Conservation (phyloP, 2,329 filamentous ascomycete species). For the Penicillium occitanis region DNA sequence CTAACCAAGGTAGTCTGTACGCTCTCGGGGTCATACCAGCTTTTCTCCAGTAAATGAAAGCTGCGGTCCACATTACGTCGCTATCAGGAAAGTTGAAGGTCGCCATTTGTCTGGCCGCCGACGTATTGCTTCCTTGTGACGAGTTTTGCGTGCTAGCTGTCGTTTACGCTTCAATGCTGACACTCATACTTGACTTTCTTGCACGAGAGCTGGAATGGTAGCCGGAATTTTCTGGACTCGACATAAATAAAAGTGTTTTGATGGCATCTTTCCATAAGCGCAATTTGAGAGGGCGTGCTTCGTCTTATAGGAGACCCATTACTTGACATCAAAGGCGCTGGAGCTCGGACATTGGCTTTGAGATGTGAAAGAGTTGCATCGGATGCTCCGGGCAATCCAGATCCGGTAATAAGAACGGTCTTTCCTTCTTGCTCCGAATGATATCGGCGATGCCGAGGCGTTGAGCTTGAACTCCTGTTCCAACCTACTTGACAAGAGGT, state of each 20-base stretch:
- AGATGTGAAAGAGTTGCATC: conserved; percentile 31
- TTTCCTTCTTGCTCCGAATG: conserved; percentile 35
- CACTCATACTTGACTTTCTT: conserved; percentile 24
- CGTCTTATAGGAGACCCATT: conserved; percentile 20
- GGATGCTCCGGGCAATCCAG: conserved; percentile 27
- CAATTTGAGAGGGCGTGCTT: conserved; percentile 44
- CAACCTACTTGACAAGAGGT: not conserved
- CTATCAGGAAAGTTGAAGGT: not conserved
- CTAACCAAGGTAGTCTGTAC: too few relatives aligned
- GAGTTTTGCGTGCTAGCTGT: conserved; percentile 25
- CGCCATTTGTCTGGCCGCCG: not conserved
- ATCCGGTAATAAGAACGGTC: conserved; percentile 24
- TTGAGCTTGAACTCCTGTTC: too few relatives aligned
- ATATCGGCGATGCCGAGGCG: conserved; percentile 31
- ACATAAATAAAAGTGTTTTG: conserved; percentile 53
- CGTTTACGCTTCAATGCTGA: conserved; percentile 31
- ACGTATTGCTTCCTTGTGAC: conserved; percentile 23
- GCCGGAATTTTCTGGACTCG: conserved; percentile 50
- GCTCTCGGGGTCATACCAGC: too few relatives aligned
- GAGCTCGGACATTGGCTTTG: conserved; percentile 22
- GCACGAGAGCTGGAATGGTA: conserved; percentile 40
- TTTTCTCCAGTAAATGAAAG: not conserved
- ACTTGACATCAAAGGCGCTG: conserved; percentile 21
- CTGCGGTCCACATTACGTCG: not conserved
- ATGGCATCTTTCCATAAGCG: conserved; percentile 52